These are phyloP conservation scores for Filosporella fistucella DNA, from an alignment of 495 filamentous ascomycete genomes.

Conservation along the genomic window DNA sequence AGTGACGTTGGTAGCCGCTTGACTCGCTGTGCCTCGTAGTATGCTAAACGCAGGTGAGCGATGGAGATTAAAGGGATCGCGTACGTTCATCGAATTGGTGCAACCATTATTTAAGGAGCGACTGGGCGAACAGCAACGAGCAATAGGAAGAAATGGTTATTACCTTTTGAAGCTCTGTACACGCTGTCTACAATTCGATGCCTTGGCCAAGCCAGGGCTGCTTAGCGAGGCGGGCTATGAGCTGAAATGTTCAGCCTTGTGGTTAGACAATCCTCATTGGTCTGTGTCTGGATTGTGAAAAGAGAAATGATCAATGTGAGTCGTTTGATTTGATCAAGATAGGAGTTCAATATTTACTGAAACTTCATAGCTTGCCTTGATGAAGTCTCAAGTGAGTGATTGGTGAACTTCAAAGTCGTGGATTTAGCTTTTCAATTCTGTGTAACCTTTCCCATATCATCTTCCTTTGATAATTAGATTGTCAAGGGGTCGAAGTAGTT, in stretches of 20 bases:
- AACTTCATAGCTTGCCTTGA: too few relatives aligned
- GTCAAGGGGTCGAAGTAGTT: too few relatives aligned
- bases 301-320: too few relatives aligned
- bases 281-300: too few relatives aligned
- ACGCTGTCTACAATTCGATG: slow-evolving; percentile 8
- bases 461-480: too few relatives aligned
- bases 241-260: slow-evolving; percentile 11
- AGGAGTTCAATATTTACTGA: too few relatives aligned
- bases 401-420: too few relatives aligned
- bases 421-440: too few relatives aligned
- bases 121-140: slow-evolving; percentile 7
- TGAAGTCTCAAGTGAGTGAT: too few relatives aligned
- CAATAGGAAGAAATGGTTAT: background rate
- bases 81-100: slow-evolving; percentile 42
- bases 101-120: slow-evolving; percentile 22
- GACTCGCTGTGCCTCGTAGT: slow-evolving; percentile 35
- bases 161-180: background rate
- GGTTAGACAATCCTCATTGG: too few relatives aligned
- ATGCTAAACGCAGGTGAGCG: slow-evolving; percentile 40
- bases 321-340: too few relatives aligned
- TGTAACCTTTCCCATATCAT: too few relatives aligned
- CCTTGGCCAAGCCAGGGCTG: background rate
- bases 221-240: background rate
- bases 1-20: slow-evolving; percentile 34
- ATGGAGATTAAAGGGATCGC: slow-evolving; percentile 46